phyloP scores from a whole-genome alignment of 2,329 filamentous ascomycete species.

The Alternaria arborescens region DNA sequence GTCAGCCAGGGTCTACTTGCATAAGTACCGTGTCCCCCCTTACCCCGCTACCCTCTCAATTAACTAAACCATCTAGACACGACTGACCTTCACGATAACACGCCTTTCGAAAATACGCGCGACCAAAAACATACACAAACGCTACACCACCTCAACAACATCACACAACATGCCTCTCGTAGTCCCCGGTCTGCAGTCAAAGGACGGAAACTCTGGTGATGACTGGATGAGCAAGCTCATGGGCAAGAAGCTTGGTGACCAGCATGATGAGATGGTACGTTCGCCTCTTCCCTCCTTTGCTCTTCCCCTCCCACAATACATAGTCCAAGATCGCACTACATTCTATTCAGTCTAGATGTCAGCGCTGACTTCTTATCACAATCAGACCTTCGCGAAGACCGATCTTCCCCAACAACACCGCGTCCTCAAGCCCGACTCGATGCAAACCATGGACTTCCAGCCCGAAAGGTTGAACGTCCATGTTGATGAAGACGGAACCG shows the following conservation, averaged over 20 bases:
- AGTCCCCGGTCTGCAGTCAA: constrained; percentile 57
- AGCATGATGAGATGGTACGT: constrained; percentile 54
- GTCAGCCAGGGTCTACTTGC: constrained; percentile 16
- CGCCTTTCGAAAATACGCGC: neutral
- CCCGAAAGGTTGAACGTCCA: constrained; percentile 61
- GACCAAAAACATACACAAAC: neutral
- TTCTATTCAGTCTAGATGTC: too few relatives aligned
- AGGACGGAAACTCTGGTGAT: constrained; percentile 41
- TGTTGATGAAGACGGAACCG: constrained; percentile 58
- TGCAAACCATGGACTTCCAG: constrained; percentile 59
- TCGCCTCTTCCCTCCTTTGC: constrained; percentile 3
- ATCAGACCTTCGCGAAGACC: constrained; percentile 59
- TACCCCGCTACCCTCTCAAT: neutral
- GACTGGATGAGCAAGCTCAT: constrained; percentile 60
- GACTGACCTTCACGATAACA: neutral
- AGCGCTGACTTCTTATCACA: neutral
- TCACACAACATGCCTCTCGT: constrained; percentile 59
- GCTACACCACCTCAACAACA: neutral
- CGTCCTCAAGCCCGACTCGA: constrained; percentile 56
- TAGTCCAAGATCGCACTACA: neutral
- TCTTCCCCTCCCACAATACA: neutral
- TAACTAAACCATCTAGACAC: neutral
- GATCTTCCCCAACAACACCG: constrained; percentile 60
- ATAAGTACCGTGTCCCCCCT: constrained; percentile 21
- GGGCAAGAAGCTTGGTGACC: constrained; percentile 62